Percentiles rank a stretch among this genome's conserved stretches.
Conservation (phyloP, 192 early-diverging fungal species). For the Dissophora globulifera region DNA sequence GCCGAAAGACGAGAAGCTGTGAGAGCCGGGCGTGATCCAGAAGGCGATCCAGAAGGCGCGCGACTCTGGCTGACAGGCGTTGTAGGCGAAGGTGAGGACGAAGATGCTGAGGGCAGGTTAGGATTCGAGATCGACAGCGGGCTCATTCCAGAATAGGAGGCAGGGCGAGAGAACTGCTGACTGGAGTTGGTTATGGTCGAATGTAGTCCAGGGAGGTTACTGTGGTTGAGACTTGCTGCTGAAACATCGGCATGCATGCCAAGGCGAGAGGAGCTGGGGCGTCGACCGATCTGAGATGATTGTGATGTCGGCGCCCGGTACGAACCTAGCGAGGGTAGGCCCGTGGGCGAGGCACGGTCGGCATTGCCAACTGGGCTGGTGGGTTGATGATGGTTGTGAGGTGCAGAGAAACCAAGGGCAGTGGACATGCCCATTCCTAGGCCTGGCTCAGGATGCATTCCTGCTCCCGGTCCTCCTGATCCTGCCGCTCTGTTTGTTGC, state of each 20-base stretch:
- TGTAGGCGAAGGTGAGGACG: constrained; percentile 32
- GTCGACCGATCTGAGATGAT: constrained; percentile 36
- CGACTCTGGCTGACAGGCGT: constrained; percentile 6
- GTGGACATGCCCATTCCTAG: neutral
- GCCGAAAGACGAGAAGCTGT: constrained; percentile 26
- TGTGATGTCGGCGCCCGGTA: constrained; percentile 21
- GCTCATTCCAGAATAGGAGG: constrained; percentile 26
- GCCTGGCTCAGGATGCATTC: neutral
- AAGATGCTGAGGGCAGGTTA: constrained; percentile 29
- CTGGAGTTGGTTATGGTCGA: constrained; percentile 2
- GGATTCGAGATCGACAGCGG: constrained; percentile 30
- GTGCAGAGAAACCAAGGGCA: constrained; percentile 9
- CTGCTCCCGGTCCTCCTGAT: constrained; percentile 3
- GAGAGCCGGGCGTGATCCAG: constrained; percentile 25
- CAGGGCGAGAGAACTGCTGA: constrained; percentile 26
- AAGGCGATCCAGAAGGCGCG: constrained; percentile 25
- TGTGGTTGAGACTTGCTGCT: no score
- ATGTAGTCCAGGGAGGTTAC: neutral
- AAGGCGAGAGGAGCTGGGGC: constrained; percentile 21
- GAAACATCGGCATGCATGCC: constrained; percentile 7
- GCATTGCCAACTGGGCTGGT: constrained; percentile 12
- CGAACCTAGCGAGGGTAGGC: constrained; percentile 15
- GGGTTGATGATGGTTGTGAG: constrained; percentile 6
- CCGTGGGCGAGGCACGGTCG: constrained; percentile 31
- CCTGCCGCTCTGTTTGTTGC: constrained; percentile 1